Percentiles rank a stretch among this genome's conserved stretches.
These are phyloP conservation scores for Colletotrichum endophyticum DNA, from an alignment of 2,329 filamentous ascomycete species.

Conservation along the genomic window DNA sequence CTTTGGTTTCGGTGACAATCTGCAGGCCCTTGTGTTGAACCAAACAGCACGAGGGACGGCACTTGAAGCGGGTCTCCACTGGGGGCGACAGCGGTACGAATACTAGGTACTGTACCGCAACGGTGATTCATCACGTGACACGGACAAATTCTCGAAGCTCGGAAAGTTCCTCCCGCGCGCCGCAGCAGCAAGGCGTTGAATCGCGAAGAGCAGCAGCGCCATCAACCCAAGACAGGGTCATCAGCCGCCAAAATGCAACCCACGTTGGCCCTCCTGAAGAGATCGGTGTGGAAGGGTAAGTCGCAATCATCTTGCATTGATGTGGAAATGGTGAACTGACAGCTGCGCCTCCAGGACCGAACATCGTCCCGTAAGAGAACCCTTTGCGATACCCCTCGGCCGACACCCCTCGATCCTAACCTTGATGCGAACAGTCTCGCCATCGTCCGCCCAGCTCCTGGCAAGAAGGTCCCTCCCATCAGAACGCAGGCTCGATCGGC, in stretches of 20 bases:
- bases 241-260: slow-evolving; percentile 62
- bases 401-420: slow-evolving; percentile 26
- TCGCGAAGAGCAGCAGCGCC: not conserved
- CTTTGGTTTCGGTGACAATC: not conserved
- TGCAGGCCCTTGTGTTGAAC: not conserved
- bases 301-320: not conserved
- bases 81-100: not conserved
- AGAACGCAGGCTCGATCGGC: slow-evolving; percentile 86
- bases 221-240: not conserved
- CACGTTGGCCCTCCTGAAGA: slow-evolving; percentile 70
- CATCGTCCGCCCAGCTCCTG: slow-evolving; percentile 65
- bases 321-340: not conserved
- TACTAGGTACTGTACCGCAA: not conserved
- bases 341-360: slow-evolving; percentile 42
- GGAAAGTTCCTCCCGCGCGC: slow-evolving; percentile 18
- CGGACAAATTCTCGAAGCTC: slow-evolving; percentile 3
- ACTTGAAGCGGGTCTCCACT: not conserved
- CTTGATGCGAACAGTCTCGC: slow-evolving; percentile 52
- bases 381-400: slow-evolving; percentile 8
- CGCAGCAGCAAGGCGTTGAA: not conserved
- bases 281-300: slow-evolving; percentile 89
- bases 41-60: not conserved
- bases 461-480: slow-evolving; percentile 73
- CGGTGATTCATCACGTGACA: not conserved
- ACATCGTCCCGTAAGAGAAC: slow-evolving; percentile 57